phyloP scores from a whole-genome alignment of 2,329 filamentous ascomycete genomes.

The Colletotrichum liriopes region DNA sequence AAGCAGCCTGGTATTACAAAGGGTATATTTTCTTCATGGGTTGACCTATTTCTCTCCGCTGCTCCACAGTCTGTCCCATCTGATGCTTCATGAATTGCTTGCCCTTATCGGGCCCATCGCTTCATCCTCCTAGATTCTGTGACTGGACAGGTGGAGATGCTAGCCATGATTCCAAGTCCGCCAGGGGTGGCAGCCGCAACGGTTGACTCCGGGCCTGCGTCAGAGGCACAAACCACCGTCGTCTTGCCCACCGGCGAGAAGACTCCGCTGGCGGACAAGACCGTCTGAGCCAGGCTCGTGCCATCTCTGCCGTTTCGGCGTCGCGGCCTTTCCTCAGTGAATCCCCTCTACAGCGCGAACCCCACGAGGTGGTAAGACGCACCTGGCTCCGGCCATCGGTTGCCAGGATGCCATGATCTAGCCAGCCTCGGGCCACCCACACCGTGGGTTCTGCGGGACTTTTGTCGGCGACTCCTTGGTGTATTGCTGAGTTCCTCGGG shows the following conservation, averaged over 20 bases:
- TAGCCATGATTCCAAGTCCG: not conserved
- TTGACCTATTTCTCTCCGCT: conserved; percentile 25
- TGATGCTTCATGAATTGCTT: conserved; percentile 32
- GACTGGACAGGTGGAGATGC: conserved; percentile 6
- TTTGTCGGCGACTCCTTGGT: conserved; percentile 10
- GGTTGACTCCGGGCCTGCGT: not conserved
- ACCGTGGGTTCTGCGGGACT: conserved; percentile 2
- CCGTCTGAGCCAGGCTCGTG: conserved; percentile 11
- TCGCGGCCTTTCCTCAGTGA: conserved; percentile 8
- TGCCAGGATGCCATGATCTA: conserved; percentile 17
- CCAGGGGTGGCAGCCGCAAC: not conserved
- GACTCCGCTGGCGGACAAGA: not conserved
- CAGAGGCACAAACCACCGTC: not conserved
- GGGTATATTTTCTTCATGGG: conserved; percentile 38
- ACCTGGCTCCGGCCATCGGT: conserved; percentile 11
- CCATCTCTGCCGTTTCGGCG: not conserved
- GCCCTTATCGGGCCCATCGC: conserved; percentile 4
- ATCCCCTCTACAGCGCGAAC: conserved; percentile 1
- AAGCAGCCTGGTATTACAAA: conserved; percentile 34
- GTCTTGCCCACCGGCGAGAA: conserved; percentile 1
- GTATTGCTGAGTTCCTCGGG: conserved; percentile 27
- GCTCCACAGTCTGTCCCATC: conserved; percentile 16
- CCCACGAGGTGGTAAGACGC: not conserved
- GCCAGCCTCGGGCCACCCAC: conserved; percentile 13
- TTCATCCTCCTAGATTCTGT: conserved; percentile 1